Base-by-base conservation (phyloP, 2,329 filamentous ascomycete genomes). In the Acrocalymma vagum region DNA sequence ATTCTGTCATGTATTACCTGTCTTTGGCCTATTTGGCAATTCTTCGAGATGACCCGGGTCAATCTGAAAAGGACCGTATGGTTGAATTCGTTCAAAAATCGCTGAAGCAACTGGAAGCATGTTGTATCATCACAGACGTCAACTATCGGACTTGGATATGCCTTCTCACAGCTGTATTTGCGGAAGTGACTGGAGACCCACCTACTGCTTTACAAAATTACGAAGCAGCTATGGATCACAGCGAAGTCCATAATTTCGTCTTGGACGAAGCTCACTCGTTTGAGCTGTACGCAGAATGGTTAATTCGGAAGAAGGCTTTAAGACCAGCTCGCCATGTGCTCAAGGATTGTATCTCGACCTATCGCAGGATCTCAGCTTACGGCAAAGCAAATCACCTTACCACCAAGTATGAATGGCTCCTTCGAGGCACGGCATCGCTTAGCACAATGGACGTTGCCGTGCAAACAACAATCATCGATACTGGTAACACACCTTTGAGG, bases 241-340 rank as follows among this genome's bases (percentile, higher is more conserved):
- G 85, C 9, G 78, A 87, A 14, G 77, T 87, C 39, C 78, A 89
- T 53, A 77, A 78, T 28, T 86, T 88, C 48, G 60, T 79, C 3
- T 80, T 90, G 33, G 88, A 92, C 45, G 86, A 91, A 63, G 88
- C 85, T 0, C 74, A 90, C 2, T 82, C 83, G 11, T 86, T 87
- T 58, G 88, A 89, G 60, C 74, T 91, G 20, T 86, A 91, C 72
- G 87, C 84, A 2, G 86, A 86, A 8, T 85, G 84, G 60, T 82
- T 90, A 47, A 75, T 88, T 37, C 77, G 87, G 10, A 77, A 80
- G 47, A 79, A 80, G 9, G 84, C 86, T 3, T 78, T 82, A 25
- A 75, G 88, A 46, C 85, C 86, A 23, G 88, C 88, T 17, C 80
- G 85, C 37, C 79, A 83, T n/a, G 80, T 86, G 1, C 71, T 92